Percentiles rank a stretch among this genome's conserved stretches.
Conservation (phyloP, 768 basidiomycete species). For the Boletus reticuloceps region DNA sequence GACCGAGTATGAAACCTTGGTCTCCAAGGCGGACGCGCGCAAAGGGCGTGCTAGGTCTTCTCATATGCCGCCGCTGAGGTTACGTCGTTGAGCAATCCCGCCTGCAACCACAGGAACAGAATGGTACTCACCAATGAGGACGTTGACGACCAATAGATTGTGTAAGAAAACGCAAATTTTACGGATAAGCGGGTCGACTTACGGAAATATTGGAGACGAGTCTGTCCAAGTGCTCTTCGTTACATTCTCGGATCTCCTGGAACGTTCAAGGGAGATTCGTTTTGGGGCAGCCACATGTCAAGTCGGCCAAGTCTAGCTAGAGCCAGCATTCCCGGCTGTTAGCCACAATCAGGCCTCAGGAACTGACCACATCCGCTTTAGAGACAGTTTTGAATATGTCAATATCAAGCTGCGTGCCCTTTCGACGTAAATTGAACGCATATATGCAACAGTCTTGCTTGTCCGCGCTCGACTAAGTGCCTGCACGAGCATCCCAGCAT, state of each 20-base stretch:
- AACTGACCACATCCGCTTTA: neutral
- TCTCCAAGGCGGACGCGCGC: constrained; percentile 20
- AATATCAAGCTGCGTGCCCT: constrained; percentile 1
- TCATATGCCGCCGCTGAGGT: constrained; percentile 14
- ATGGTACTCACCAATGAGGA: neutral
- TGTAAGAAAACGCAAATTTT: constrained; percentile 10
- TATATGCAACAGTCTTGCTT: constrained; percentile 3
- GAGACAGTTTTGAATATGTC: constrained; percentile 9
- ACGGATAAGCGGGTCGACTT: neutral
- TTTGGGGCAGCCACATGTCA: constrained; percentile 29
- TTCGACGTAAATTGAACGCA: constrained; percentile 23
- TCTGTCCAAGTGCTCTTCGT: neutral
- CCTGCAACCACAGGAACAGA: constrained; percentile 14
- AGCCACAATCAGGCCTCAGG: constrained; percentile 6
- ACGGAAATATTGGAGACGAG: constrained; percentile 1
- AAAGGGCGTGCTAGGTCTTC: constrained; percentile 28
- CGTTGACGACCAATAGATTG: constrained; percentile 3
- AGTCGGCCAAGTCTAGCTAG: neutral
- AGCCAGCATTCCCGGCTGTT: neutral
- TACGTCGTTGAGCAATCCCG: constrained; percentile 9
- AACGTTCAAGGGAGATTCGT: constrained; percentile 26
- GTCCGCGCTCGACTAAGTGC: neutral
- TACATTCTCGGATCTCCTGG: constrained; percentile 5
- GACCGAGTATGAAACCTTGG: constrained; percentile 15
- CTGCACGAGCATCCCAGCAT: neutral